phyloP scores from a whole-genome alignment of 768 basidiomycete genomes.

The Pisolithus albus region DNA sequence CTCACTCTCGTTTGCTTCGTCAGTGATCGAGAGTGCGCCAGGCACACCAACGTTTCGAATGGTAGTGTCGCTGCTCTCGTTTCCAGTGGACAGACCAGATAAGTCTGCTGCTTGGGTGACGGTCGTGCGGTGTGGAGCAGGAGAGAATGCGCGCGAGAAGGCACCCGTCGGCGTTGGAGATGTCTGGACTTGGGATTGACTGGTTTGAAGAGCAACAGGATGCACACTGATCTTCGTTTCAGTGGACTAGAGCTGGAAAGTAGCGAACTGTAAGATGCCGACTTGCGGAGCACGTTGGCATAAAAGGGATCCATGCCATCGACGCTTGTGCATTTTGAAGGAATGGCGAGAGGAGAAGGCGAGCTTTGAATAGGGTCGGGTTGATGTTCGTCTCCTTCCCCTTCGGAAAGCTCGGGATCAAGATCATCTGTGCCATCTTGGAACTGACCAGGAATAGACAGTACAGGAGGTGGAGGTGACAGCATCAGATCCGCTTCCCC shows the following conservation, averaged over 20 bases:
- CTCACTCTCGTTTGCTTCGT: no score
- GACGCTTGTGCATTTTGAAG: conserved; percentile 62
- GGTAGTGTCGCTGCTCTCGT: no score
- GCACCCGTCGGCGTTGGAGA: no score
- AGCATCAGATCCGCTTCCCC: conserved; percentile 16
- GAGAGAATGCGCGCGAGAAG: no score
- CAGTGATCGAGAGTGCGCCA: no score
- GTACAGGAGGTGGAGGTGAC: conserved; percentile 26
- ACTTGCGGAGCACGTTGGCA: conserved; percentile 49
- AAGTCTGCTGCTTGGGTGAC: no score
- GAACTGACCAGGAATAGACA: conserved; percentile 31
- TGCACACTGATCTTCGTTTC: no score
- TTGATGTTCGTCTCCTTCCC: conserved; percentile 23
- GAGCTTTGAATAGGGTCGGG: conserved; percentile 27
- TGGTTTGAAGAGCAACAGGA: no score
- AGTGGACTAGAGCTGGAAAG: conserved; percentile 45
- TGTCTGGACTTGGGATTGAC: no score
- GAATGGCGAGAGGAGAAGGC: conserved; percentile 33
- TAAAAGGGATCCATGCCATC: conserved; percentile 87
- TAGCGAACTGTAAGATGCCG: conserved; percentile 5
- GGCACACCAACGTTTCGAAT: no score
- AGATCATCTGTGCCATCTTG: conserved; percentile 17
- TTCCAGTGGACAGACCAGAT: no score
- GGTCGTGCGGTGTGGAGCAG: no score
- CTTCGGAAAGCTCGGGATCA: conserved; percentile 20